Evolutionary conservation across 73 alveolate species (phyloP).

Genomic region (Paramecium tetraurelia): DNA sequence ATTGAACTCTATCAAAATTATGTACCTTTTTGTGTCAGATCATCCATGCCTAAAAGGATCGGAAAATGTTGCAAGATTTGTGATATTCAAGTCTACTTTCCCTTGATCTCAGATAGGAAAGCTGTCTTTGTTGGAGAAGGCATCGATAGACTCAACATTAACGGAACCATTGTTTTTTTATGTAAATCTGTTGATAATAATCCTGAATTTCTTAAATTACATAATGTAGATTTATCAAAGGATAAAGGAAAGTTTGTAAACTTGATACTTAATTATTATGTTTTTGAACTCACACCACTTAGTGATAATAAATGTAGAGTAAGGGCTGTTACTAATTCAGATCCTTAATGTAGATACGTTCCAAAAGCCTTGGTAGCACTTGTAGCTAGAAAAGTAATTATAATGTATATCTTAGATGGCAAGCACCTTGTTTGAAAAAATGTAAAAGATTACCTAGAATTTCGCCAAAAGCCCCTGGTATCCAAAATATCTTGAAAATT

Average conservation of each 20-base stretch:
- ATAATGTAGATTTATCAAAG: background rate
- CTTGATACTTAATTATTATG: background rate
- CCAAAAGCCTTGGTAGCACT: constrained; percentile 25
- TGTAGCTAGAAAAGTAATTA: constrained; percentile 15
- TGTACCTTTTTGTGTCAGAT: constrained; percentile 23
- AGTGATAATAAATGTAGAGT: constrained; percentile 22
- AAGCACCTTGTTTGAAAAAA: background rate
- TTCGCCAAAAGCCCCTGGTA: background rate
- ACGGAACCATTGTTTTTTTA: constrained; percentile 33
- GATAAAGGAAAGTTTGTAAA: constrained; percentile 24
- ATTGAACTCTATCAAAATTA: background rate
- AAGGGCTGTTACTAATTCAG: constrained; percentile 8
- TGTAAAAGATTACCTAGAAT: background rate
- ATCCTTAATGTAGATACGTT: constrained; percentile 4
- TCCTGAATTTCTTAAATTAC: background rate
- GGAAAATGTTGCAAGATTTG: background rate
- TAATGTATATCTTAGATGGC: background rate
- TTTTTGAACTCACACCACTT: constrained; percentile 29
- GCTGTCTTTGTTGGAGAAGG: constrained; percentile 42
- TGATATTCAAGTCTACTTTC: background rate
- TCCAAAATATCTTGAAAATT: background rate
- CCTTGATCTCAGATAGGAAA: constrained; percentile 19
- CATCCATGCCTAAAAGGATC: background rate
- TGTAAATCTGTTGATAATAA: constrained; percentile 39
- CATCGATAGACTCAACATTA: constrained; percentile 13